Evolutionary conservation across 352 stramenopile genomes (phyloP).

Genomic region (Phytophthora megakarya): DNA sequence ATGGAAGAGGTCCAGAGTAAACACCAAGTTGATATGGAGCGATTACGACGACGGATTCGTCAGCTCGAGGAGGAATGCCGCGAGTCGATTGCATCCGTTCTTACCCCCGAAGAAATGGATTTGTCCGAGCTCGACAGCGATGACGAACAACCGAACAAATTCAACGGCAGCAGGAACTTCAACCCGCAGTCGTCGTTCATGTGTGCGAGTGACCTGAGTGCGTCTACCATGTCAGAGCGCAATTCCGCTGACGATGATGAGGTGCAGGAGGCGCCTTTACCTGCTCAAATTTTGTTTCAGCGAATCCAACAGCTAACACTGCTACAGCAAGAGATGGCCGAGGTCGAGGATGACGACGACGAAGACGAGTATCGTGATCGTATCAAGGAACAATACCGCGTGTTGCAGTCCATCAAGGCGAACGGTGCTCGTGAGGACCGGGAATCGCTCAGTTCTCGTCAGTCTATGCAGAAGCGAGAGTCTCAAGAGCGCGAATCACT

Average conservation of each 20-base stretch:
- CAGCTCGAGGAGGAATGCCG: slow-evolving; percentile 61
- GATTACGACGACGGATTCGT: slow-evolving; percentile 44
- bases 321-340: slow-evolving; percentile 54
- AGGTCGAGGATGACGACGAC: slow-evolving; percentile 48
- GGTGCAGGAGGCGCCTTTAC: slow-evolving; percentile 41
- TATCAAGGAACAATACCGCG: slow-evolving; percentile 65
- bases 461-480: too few relatives aligned
- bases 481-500: slow-evolving; percentile 4
- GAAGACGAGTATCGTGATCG: slow-evolving; percentile 54
- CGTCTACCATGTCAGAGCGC: slow-evolving; percentile 35
- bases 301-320: slow-evolving; percentile 62
- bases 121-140: slow-evolving; percentile 43
- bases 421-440: slow-evolving; percentile 22
- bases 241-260: slow-evolving; percentile 37
- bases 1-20: slow-evolving; percentile 54
- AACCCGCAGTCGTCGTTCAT: slow-evolving; percentile 30
- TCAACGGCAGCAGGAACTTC: slow-evolving; percentile 18
- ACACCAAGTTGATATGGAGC: slow-evolving; percentile 53
- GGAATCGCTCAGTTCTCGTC: slow-evolving; percentile 2
- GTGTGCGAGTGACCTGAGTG: slow-evolving; percentile 32
- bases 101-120: slow-evolving; percentile 55
- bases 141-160: slow-evolving; percentile 17
- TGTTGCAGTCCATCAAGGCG: slow-evolving; percentile 56
- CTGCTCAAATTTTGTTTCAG: slow-evolving; percentile 45
- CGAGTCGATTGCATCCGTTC: slow-evolving; percentile 58